A percentile compares a stretch with the other conserved stretches of the same genome.
Evolutionary conservation across 228 moss, liverwort and hornwort species (phyloP).

Genomic region (Sphagnum fallax): DNA sequence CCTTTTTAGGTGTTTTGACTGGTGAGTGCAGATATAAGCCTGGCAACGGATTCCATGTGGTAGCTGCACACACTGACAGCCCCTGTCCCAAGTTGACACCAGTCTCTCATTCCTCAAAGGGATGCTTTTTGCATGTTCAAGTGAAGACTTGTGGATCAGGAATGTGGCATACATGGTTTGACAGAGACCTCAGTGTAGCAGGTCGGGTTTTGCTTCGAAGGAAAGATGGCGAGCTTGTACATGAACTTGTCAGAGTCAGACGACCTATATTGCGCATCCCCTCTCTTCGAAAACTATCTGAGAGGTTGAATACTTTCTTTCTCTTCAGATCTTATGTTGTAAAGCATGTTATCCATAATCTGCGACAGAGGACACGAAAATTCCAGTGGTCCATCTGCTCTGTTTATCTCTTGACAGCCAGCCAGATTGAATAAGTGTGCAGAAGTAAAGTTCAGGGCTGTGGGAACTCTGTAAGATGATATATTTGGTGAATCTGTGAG

Average conservation of each 20-base stretch:
- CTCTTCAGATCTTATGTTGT: too few species aligned
- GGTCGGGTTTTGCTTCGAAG: slow-evolving; percentile 69
- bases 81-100: slow-evolving; percentile 85
- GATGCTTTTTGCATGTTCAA: slow-evolving; percentile 67
- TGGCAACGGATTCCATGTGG: slow-evolving; percentile 76
- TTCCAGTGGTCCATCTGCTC: too few species aligned
- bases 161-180: slow-evolving; percentile 89
- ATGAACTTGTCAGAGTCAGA: slow-evolving; percentile 75
- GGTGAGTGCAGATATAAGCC: slow-evolving; percentile 48
- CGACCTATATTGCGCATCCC: slow-evolving; percentile 83
- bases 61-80: slow-evolving; percentile 82
- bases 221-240: slow-evolving; percentile 56
- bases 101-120: slow-evolving; percentile 66
- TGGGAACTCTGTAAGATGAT: too few species aligned
- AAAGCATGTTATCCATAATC: too few species aligned
- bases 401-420: too few species aligned
- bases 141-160: slow-evolving; percentile 79
- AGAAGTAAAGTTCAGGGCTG: too few species aligned
- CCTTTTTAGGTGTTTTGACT: too few species aligned
- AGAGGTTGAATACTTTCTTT: too few species aligned
- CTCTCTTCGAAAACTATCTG: slow-evolving; percentile 7
- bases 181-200: slow-evolving; percentile 76
- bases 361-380: too few species aligned
- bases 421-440: too few species aligned
- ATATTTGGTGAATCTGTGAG: too few species aligned